These are phyloP conservation scores for Ballota nigra DNA, from an alignment of 257 asterid genomes.

Conservation along the genomic window DNA sequence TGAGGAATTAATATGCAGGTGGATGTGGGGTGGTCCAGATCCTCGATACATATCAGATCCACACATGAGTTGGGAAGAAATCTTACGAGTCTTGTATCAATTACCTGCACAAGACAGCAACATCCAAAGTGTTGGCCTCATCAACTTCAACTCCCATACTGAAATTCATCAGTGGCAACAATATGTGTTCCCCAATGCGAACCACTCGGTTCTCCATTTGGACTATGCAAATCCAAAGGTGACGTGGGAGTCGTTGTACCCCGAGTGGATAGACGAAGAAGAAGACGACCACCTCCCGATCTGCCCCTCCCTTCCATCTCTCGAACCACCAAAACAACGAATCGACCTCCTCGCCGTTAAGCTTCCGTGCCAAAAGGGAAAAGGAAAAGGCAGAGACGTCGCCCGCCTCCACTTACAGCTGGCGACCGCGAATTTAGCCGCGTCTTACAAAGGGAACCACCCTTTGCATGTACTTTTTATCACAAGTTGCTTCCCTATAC, in stretches of 20 bases:
- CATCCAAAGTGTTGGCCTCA: slow-evolving; percentile 46
- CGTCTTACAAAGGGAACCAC: slow-evolving; percentile 52
- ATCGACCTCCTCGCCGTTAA: slow-evolving; percentile 66
- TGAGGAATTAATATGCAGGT: too few relatives aligned
- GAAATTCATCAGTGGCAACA: slow-evolving; percentile 54
- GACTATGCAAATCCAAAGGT: slow-evolving; percentile 40
- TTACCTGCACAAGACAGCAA: slow-evolving; percentile 24
- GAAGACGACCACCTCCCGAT: slow-evolving; percentile 60
- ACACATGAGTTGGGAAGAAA: slow-evolving; percentile 48
- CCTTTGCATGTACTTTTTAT: slow-evolving; percentile 52
- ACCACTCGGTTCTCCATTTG: slow-evolving; percentile 47
- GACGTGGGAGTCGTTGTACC: slow-evolving; percentile 73
- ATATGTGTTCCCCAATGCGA: slow-evolving; percentile 36
- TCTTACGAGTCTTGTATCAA: slow-evolving; percentile 32
- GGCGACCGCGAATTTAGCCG: slow-evolving; percentile 57
- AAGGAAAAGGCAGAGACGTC: slow-evolving; percentile 60
- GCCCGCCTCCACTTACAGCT: slow-evolving; percentile 75
- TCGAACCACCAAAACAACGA: slow-evolving; percentile 40
- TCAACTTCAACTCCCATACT: slow-evolving; percentile 46
- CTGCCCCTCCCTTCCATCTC: slow-evolving; percentile 63
- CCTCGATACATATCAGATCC: slow-evolving; percentile 57
- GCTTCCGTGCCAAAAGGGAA: slow-evolving; percentile 60
- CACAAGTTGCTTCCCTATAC: slow-evolving; percentile 60
- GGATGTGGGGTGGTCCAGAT: slow-evolving; percentile 55
- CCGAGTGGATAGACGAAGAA: slow-evolving; percentile 94